Conservation (phyloP, 148 eudicot species). For the Camellia granthamiana region DNA sequence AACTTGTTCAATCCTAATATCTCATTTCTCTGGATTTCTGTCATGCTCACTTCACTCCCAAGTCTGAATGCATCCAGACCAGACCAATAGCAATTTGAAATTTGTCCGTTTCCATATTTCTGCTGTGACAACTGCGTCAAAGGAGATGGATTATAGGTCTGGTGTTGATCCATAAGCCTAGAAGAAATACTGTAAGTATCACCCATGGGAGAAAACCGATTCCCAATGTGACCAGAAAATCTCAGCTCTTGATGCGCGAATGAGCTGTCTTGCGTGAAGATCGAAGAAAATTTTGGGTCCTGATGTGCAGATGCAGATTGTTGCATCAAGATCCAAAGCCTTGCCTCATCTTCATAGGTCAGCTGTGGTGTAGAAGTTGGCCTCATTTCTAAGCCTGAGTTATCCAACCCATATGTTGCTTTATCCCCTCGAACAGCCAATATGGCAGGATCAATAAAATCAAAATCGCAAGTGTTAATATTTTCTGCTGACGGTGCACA, state of each 20-base stretch:
- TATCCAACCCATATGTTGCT: slow-evolving; percentile 28
- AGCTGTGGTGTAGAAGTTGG: slow-evolving; percentile 23
- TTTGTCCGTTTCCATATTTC: slow-evolving; percentile 31
- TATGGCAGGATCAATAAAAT: slow-evolving; percentile 51
- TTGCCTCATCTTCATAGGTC: slow-evolving; percentile 33
- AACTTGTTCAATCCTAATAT: slow-evolving; percentile 56
- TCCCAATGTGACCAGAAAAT: slow-evolving; percentile 17
- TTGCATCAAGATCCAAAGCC: slow-evolving; percentile 44
- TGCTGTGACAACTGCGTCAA: slow-evolving; percentile 32
- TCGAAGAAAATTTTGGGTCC: slow-evolving; percentile 27
- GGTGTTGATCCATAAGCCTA: slow-evolving; percentile 30
- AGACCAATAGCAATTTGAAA: slow-evolving; percentile 31
- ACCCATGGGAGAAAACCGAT: slow-evolving; percentile 12
- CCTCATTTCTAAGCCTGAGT: slow-evolving; percentile 31
- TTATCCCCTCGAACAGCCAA: slow-evolving; percentile 36
- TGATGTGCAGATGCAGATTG: slow-evolving; percentile 32
- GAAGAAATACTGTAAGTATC: slow-evolving; percentile 30
- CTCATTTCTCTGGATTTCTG: slow-evolving; percentile 63
- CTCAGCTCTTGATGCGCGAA: slow-evolving; percentile 24
- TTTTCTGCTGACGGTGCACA: slow-evolving; percentile 26
- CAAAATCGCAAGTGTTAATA: slow-evolving; percentile 26
- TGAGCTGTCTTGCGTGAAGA: slow-evolving; percentile 25
- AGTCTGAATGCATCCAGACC: slow-evolving; percentile 38
- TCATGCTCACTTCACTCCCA: slow-evolving; percentile 44
- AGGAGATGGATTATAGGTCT: slow-evolving; percentile 27